These are phyloP conservation scores for Micractinium conductrix DNA, from an alignment of 139 green algal genomes.

Conservation along the genomic window DNA sequence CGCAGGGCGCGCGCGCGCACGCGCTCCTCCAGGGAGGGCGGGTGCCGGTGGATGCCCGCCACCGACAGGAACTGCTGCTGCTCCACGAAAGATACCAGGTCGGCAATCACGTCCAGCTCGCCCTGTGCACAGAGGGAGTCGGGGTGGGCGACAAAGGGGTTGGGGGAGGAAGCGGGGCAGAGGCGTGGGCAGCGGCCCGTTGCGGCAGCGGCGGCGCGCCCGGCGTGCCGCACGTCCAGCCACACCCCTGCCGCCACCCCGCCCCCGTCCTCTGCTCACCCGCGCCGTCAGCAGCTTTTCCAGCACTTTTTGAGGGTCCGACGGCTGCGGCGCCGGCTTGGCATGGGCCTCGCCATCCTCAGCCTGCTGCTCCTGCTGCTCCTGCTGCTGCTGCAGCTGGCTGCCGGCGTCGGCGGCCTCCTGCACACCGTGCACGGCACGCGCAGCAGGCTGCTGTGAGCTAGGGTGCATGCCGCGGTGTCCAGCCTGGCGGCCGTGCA, in stretches of 20 bases:
- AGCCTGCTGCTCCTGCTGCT: background rate
- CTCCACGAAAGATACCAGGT: conserved; percentile 44
- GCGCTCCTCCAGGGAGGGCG: background rate
- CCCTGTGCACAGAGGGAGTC: background rate
- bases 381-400: too few species aligned
- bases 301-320: conserved; percentile 33
- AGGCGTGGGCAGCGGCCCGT: too few species aligned
- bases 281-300: conserved; percentile 35
- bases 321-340: conserved; percentile 4
- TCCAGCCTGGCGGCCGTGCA: too few species aligned
- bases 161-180: too few species aligned
- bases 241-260: too few species aligned
- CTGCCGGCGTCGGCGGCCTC: background rate
- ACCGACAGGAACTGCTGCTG: conserved; percentile 48
- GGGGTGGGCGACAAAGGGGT: background rate
- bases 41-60: conserved; percentile 27
- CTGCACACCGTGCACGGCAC: background rate
- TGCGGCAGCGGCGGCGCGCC: too few species aligned
- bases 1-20: background rate
- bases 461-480: too few species aligned
- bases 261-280: background rate
- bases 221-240: too few species aligned
- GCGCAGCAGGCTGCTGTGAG: background rate
- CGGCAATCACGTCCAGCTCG: conserved; percentile 47
- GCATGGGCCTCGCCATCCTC: background rate